Evolutionary conservation across 345 rosid genomes (phyloP).

Genomic region (Turnera subulata): DNA sequence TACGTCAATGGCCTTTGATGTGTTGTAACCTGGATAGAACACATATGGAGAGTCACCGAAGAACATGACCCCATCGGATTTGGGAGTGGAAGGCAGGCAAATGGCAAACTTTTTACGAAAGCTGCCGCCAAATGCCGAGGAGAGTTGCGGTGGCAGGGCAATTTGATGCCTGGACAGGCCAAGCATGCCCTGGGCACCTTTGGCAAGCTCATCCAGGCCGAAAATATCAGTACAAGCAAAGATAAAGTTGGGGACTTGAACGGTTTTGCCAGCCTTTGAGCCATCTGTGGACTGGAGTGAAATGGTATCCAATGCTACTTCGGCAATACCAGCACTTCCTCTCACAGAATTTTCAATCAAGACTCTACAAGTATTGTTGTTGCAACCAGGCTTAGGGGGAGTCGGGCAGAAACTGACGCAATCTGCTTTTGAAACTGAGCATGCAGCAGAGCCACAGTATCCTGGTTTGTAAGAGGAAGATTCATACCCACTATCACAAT

Average conservation of each 20-base stretch:
- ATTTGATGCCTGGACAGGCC: too few species aligned
- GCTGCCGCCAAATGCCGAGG: slow-evolving; percentile 13
- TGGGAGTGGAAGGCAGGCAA: slow-evolving; percentile 17
- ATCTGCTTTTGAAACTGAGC: slow-evolving; percentile 10
- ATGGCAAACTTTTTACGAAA: slow-evolving; percentile 13
- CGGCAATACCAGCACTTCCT: neutral
- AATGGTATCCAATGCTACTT: slow-evolving; percentile 8
- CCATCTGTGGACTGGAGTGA: slow-evolving; percentile 14
- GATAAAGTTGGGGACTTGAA: too few species aligned
- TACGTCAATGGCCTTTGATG: too few species aligned
- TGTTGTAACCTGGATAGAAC: too few species aligned
- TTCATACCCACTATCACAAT: slow-evolving; percentile 3
- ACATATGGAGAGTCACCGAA: too few species aligned
- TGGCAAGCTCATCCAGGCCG: too few species aligned
- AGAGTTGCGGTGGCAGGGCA: slow-evolving; percentile 10
- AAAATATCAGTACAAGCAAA: too few species aligned
- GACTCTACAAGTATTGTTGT: too few species aligned
- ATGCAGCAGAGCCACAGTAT: slow-evolving; percentile 12
- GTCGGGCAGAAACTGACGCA: neutral
- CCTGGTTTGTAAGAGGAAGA: slow-evolving; percentile 15
- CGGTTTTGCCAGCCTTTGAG: neutral
- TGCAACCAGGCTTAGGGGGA: too few species aligned
- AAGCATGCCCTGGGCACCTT: too few species aligned
- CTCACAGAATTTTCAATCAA: too few species aligned
- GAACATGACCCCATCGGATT: too few species aligned